Evolutionary conservation across 2,329 filamentous ascomycete genomes (phyloP).

Genomic region (Alternaria solani): DNA sequence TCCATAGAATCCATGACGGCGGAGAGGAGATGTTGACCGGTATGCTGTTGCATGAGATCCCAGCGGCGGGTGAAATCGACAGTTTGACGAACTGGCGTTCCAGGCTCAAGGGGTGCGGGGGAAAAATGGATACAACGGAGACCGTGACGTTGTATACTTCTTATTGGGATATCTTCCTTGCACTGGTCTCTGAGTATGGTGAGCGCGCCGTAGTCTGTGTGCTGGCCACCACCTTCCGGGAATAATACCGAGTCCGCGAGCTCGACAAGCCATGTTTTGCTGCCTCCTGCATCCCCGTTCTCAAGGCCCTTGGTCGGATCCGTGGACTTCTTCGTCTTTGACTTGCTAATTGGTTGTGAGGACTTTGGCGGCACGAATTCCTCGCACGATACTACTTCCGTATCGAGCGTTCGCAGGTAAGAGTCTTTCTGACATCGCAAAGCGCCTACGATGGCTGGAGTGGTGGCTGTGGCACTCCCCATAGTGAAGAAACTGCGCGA

Average conservation of each 20-base stretch:
- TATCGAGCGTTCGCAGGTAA: slow-evolving; percentile 42
- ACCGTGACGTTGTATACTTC: slow-evolving; percentile 50
- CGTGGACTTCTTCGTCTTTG: slow-evolving; percentile 39
- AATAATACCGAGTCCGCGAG: slow-evolving; percentile 46
- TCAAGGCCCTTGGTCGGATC: slow-evolving; percentile 29
- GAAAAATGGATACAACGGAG: slow-evolving; percentile 76
- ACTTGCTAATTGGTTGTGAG: slow-evolving; percentile 28
- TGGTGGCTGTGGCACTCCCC: slow-evolving; percentile 21
- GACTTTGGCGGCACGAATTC: slow-evolving; percentile 36
- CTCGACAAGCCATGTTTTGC: slow-evolving; percentile 41
- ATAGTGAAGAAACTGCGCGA: slow-evolving; percentile 17
- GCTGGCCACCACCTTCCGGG: slow-evolving; percentile 46
- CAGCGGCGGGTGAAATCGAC: slow-evolving; percentile 42
- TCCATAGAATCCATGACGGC: slow-evolving; percentile 44
- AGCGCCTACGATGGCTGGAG: slow-evolving; percentile 41
- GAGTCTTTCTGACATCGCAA: slow-evolving; percentile 45
- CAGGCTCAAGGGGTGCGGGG: slow-evolving; percentile 86
- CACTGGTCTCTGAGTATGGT: slow-evolving; percentile 28
- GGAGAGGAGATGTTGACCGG: slow-evolving; percentile 46
- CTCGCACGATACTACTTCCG: slow-evolving; percentile 42
- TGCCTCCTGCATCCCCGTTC: slow-evolving; percentile 14
- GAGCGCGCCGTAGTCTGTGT: slow-evolving; percentile 42
- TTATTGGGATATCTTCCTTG: slow-evolving; percentile 35
- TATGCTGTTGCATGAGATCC: slow-evolving; percentile 49
- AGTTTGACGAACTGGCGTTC: slow-evolving; percentile 54